Evolutionary conservation across 106 monocot species (phyloP), one percentile per base, ranked within the genome.

Genomic region (Chionographis japonica): DNA sequence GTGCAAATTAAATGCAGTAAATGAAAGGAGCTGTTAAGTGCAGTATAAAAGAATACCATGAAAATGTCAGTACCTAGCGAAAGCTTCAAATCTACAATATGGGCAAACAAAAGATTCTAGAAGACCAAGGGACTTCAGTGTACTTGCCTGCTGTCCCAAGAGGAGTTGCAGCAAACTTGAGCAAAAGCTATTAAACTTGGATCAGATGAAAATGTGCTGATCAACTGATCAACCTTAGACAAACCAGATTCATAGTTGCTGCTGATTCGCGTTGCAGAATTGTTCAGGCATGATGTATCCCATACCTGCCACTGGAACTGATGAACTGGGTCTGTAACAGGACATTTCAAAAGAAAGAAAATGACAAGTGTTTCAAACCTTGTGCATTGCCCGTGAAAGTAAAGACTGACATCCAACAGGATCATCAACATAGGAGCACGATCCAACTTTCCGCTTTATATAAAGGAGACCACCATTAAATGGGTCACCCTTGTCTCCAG

Each of bases 141-240:
- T 60, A 27, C 85, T 90, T 85, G 67, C 97, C 84, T 90, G 4
- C 16, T 79, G 15, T 77, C 76, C 77, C 77, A 81, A 18, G 73
- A 74, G 18, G 91, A 74, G 36, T 89, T 80, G 67, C 85, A 85
- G 62, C 84, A 97, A 56, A 92, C 74, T 65, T 82, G 80, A 51
- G 92, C 86, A 77, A 97, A 97, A 74, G 92, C 84, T 64, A 92
- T 83, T 64, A 97, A 81, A 55, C 97, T 97, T 74, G 97, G 97
- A 83, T 97, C 89, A 71, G 92, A 84, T 51, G 97, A 97, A 81
- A 97, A 97, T 52, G 92, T 85, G 78, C 83, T 81, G 40, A 97
- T 82, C 74, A 97, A 74, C 68, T 92, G 97, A 74, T 92, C 89
- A 83, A 97, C 57, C 72, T 85, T 81, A 46, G 74, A 69, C 4